Percentiles rank a stretch among this genome's conserved stretches.
Evolutionary conservation across 805 yeast species (phyloP).

Genomic region (Candida broadrunensis): DNA sequence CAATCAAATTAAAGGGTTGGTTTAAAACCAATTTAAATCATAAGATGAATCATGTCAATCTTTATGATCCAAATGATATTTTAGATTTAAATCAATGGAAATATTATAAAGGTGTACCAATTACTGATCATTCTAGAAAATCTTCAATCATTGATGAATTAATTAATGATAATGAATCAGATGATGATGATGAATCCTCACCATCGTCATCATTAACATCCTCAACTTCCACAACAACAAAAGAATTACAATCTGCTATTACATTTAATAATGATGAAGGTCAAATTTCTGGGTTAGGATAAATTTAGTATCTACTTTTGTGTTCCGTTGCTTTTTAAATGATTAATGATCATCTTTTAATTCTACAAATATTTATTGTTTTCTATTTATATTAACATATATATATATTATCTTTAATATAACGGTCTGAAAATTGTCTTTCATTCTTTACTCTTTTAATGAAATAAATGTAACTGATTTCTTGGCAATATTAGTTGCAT

Average conservation of each 20-base stretch:
- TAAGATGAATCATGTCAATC: constrained; percentile 6
- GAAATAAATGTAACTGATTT: constrained; percentile 56
- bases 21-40: constrained; percentile 22
- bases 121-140: constrained; percentile 33
- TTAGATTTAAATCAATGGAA: constrained; percentile 40
- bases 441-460: constrained; percentile 27
- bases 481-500: constrained; percentile 52
- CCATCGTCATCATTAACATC: background rate
- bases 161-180: constrained; percentile 20
- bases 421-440: too few species aligned
- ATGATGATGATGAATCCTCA: constrained; percentile 5
- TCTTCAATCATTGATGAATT: constrained; percentile 14
- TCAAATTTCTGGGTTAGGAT: constrained; percentile 15
- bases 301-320: background rate
- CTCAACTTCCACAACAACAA: background rate
- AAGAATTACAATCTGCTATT: constrained; percentile 20
- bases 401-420: too few species aligned
- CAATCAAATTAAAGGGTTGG: constrained; percentile 36
- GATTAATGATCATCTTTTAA: too few species aligned
- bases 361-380: too few species aligned
- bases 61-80: constrained; percentile 29
- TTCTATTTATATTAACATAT: constrained; percentile 2
- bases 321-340: too few species aligned
- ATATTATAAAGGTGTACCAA: constrained; percentile 44
- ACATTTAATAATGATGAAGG: constrained; percentile 22